Evolutionary conservation across 202 grass and related monocot species (phyloP).

Genomic region (Musa balbisiana): DNA sequence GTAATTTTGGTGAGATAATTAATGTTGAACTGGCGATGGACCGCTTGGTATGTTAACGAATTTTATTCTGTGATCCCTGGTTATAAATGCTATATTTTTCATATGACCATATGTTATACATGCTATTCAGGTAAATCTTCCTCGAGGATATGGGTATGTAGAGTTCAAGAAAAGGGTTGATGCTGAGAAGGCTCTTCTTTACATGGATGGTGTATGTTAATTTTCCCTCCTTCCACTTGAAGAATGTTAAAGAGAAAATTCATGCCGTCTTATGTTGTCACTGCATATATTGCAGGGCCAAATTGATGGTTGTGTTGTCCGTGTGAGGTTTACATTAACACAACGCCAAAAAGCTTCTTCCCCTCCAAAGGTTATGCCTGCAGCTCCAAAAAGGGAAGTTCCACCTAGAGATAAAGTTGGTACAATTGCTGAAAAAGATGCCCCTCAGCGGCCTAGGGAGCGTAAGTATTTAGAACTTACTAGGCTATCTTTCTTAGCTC

Average conservation of each 20-base stretch:
- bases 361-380: conserved; percentile 45
- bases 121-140: conserved; percentile 86
- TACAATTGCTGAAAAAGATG: conserved; percentile 66
- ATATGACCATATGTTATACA: background rate
- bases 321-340: conserved; percentile 72
- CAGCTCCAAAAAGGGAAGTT: conserved; percentile 58
- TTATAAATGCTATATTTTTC: background rate
- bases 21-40: conserved; percentile 97
- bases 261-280: background rate
- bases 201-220: conserved; percentile 87
- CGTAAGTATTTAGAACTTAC: conserved; percentile 32
- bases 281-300: conserved; percentile 49
- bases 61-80: background rate
- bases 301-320: conserved; percentile 97
- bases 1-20: conserved; percentile 74
- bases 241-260: no score
- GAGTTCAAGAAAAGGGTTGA: conserved; percentile 92
- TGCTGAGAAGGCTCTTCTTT: conserved; percentile 98
- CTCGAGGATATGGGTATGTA: conserved; percentile 97
- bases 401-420: conserved; percentile 63
- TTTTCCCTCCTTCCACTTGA: background rate
- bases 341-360: conserved; percentile 66
- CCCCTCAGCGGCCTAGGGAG: conserved; percentile 41
- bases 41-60: conserved; percentile 52
- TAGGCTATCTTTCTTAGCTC: background rate